Evolutionary conservation across 2,329 filamentous ascomycete genomes (phyloP), one percentile per base, ranked within the genome.

Genomic region (Penicillium sp.): DNA sequence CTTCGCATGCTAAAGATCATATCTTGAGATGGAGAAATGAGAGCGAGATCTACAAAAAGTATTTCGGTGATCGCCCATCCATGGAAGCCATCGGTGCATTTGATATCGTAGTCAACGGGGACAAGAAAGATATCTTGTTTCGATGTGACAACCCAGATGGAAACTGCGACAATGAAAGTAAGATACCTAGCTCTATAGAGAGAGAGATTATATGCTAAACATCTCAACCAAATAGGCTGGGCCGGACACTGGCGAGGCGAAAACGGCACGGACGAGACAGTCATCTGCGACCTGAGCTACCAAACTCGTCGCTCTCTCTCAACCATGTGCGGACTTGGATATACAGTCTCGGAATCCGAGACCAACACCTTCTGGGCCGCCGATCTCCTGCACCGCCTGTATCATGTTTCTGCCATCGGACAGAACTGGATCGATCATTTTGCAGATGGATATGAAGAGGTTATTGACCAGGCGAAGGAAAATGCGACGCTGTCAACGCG

Each of bases 71-170:
- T 52, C 78, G 78, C 1, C 77, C 84, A 4, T 84, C 85, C 2
- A 81, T 81, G 23, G 79, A 82, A 60, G 81, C 84, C 4, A 78
- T 86, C 42, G 88, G 87, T 5, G 86, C 84, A 78, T 87, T 81
- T 63, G 83, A 87, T 53, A 81, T 83, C 57, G 77, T 90, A 33
- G 77, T 84, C 64, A 79, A 79, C 43, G 85, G 80, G 1, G 81
- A 89, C 71, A 84, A 84, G 67, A 75, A 75, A 0, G 79, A 77
- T 27, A 78, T 87, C 46, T 68, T 85, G 19, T 89, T 89, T 78
- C 83, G 87, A 21, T 89, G 88, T 64, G 88, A 90, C 59, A 84
- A 90, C 62, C 81, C 84, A 0, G 88, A 90, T 64, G 75, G 79
- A 21, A 89, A 89, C 75, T 90, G 87, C 65, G 74, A 56, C 62